Base-by-base conservation (phyloP, 345 rosid species). In the Dipteronia dyeriana region DNA sequence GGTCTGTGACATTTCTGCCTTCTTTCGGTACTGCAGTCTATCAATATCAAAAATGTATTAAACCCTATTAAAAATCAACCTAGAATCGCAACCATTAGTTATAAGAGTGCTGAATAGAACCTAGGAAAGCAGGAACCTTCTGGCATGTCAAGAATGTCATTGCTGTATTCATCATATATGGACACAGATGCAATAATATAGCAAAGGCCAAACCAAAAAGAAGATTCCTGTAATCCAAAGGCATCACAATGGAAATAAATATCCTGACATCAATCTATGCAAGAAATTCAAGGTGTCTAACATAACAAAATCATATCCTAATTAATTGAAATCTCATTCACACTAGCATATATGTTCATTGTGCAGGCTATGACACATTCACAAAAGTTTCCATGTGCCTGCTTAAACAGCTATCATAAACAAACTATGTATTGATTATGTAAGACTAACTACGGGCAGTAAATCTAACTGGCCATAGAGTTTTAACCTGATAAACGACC, bases 111-210 rank as follows among this genome's bases (percentile, higher is more conserved):
- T 9, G 74, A 77, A 76, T 43, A 25, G 66, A 74, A 90, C 94
- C 98, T 94, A 22, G 97, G 93, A 79, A 96, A 91, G 83, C 94
- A 94, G 78, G 99, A 92, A 71, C 97, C 94, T 88, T 94, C 99
- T 9, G 87, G 88, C 97, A 96, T 82, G 85, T 89, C 99, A 74
- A 96, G 94, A 68, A 92, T 38, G 76, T 94, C 98, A 23, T 87
- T 96, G 86, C 97, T 91, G 85, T 96, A 94, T 83, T 96, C 99
- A 25, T 96, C 99, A 16, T 92, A 94, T 69, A 96, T 83, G 59
- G 99, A 87, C 73, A 92, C 83, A 68, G 98, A 87, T 1, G 99
- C 93, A 29, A 90, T 78, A 53, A 92, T 76, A 71, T 89, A 96
- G 87, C 94, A 83, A 75, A 96, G 91, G 79, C 99, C 99, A 16